Percentiles rank a stretch among this genome's conserved stretches.
Conservation (phyloP, 106 monocot species). For the Chionographis japonica region DNA sequence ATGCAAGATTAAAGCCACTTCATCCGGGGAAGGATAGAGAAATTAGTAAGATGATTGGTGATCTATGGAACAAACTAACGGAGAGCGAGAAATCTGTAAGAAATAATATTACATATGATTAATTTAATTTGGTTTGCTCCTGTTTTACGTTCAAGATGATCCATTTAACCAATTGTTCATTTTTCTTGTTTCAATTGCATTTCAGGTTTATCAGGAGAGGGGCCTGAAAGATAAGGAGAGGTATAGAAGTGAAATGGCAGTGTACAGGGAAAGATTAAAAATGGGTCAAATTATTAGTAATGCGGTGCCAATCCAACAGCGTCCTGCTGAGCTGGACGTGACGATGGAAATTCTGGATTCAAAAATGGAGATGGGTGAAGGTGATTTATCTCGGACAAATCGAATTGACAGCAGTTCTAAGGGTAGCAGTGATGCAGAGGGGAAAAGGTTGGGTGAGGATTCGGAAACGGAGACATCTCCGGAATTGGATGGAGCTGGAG, state of each 20-base stretch:
- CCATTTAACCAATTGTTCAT: not conserved
- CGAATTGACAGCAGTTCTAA: constrained; percentile 28
- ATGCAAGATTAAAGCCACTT: constrained; percentile 66
- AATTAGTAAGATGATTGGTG: constrained; percentile 89
- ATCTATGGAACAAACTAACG: constrained; percentile 73
- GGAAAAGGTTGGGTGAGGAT: constrained; percentile 30
- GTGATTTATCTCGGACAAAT: constrained; percentile 11
- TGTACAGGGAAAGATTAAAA: constrained; percentile 54
- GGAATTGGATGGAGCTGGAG: constrained; percentile 13
- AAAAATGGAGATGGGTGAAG: constrained; percentile 24
- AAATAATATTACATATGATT: not conserved
- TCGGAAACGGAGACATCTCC: constrained; percentile 35
- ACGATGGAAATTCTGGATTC: constrained; percentile 1
- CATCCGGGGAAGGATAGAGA: constrained; percentile 79
- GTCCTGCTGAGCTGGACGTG: constrained; percentile 21
- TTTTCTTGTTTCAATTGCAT: constrained; percentile 8
- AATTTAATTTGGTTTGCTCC: not conserved
- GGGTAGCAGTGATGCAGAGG: constrained; percentile 35
- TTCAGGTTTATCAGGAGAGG: constrained; percentile 91
- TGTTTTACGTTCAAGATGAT: not conserved
- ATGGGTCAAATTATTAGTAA: constrained; percentile 32
- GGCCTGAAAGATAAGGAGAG: constrained; percentile 86
- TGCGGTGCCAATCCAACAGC: constrained; percentile 65
- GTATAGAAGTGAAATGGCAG: constrained; percentile 71
- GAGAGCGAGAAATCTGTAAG: constrained; percentile 87